A percentile compares a stretch with the other conserved stretches of the same genome.
These are phyloP conservation scores for Suillus decipiens DNA, from an alignment of 768 basidiomycete genomes.

Conservation along the genomic window DNA sequence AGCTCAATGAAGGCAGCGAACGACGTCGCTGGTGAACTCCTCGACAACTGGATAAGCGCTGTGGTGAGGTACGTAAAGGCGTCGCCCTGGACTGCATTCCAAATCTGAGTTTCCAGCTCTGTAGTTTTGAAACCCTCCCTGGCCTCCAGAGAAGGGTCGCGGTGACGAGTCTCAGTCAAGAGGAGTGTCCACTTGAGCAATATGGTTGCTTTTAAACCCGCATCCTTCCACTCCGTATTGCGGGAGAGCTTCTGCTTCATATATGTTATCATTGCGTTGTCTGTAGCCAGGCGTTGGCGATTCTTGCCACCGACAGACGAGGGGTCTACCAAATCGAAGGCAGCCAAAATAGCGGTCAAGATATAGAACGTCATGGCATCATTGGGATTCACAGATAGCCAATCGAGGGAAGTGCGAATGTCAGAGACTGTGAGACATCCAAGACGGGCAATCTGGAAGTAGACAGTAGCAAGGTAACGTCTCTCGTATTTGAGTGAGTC, in stretches of 20 bases:
- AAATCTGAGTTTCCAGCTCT: constrained; percentile 78
- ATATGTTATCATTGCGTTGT: constrained; percentile 47
- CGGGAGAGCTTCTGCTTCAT: constrained; percentile 62
- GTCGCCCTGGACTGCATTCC: constrained; percentile 82
- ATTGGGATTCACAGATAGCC: constrained; percentile 65
- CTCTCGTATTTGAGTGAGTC: constrained; percentile 78
- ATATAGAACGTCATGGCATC: constrained; percentile 72
- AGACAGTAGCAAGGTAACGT: constrained; percentile 61
- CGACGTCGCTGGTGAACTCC: constrained; percentile 34
- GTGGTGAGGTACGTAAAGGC: constrained; percentile 71
- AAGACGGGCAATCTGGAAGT: constrained; percentile 62
- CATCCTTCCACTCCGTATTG: constrained; percentile 63
- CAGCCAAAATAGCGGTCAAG: constrained; percentile 61
- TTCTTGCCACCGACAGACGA: constrained; percentile 42
- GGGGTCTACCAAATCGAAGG: constrained; percentile 69
- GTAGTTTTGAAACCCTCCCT: constrained; percentile 70
- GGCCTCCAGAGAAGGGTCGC: constrained; percentile 64
- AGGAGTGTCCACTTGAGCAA: constrained; percentile 90
- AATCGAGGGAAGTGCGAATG: constrained; percentile 64
- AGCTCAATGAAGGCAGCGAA: constrained; percentile 43
- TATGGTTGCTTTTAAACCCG: constrained; percentile 68
- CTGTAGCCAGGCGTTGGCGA: constrained; percentile 51
- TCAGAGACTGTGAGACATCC: constrained; percentile 63
- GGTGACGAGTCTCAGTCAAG: constrained; percentile 72
- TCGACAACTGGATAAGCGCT: constrained; percentile 53